phyloP scores from a whole-genome alignment of 139 green algal genomes.

The Micromonas pusilla region DNA sequence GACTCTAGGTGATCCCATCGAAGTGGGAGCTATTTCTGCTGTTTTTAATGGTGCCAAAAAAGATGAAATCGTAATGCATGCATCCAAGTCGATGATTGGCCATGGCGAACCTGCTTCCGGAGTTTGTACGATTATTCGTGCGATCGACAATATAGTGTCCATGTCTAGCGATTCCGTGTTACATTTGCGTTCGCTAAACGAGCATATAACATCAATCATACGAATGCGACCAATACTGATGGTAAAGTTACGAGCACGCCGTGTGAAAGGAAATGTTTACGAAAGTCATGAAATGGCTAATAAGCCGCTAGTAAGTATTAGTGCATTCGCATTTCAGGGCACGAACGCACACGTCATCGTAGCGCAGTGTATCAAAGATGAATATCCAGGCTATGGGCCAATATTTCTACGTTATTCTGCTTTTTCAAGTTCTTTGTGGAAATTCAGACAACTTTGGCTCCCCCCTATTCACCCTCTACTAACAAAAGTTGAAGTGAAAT shows the following conservation, averaged over 20 bases:
- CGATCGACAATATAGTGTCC: no score
- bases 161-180: not conserved
- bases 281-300: not conserved
- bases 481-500: no score
- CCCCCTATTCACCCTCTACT: no score
- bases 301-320: not conserved
- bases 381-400: no score
- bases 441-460: no score
- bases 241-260: not conserved
- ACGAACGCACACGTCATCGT: slow-evolving; percentile 26
- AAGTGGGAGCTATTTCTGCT: slow-evolving; percentile 49
- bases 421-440: no score
- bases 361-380: no score
- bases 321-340: slow-evolving; percentile 30
- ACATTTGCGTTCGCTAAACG: slow-evolving; percentile 14
- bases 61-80: not conserved
- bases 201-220: not conserved
- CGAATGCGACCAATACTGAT: not conserved
- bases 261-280: not conserved
- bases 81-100: slow-evolving; percentile 40
- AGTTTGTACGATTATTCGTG: no score
- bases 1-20: slow-evolving; percentile 65
- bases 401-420: no score
- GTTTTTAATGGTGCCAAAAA: not conserved
- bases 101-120: no score